Evolutionary conservation across 2,329 filamentous ascomycete species (phyloP), one percentile per base, ranked within the genome.

Genomic region (Didymella sp.): DNA sequence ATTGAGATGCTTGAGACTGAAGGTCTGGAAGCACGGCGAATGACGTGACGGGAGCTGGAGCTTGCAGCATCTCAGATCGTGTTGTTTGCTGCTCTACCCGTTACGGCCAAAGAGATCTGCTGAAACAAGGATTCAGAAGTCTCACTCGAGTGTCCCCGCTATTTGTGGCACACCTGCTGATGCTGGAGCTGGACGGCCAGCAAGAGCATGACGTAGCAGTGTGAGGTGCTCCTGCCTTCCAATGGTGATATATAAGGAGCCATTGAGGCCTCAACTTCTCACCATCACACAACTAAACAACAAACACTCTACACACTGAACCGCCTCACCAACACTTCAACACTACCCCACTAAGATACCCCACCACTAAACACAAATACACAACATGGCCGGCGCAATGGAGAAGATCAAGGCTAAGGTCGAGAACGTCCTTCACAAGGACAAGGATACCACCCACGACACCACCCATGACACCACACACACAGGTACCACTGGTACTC

Each of bases 381-480:
- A 54, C 51, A 59, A 52, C 58, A 73, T 72, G 70, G 44, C 70
- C 38, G 68, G 70, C 55, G 45, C 63, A 41, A 69, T 76, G 33
- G 70, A 76, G 3, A 74, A 76, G 65, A 68, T 76, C 63, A 76
- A 75, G 71, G 67, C 68, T 51, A 75, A 74, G 72, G 73, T 74
- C 66, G 72, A 76, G 58, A 58, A 71, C 31, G 67, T 72, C 56
- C 68, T 75, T 46, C 72, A 73, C 65, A 73, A 74, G 68, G 70
- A 75, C 63, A 70, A 72, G 62, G 58, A 64, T 53, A 64, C 58
- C 28, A 56, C 65, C 49, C 52, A 62, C 51, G 49, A 51, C 27
- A 52, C 49, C 42, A 58, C 60, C 17, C 59, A 47, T 41, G 52
- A 45, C 30, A 58, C 52, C 44, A 54, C 53, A 22, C 54, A 59